phyloP scores from a whole-genome alignment of 2,329 filamentous ascomycete species.

The Venturia carpophila region DNA sequence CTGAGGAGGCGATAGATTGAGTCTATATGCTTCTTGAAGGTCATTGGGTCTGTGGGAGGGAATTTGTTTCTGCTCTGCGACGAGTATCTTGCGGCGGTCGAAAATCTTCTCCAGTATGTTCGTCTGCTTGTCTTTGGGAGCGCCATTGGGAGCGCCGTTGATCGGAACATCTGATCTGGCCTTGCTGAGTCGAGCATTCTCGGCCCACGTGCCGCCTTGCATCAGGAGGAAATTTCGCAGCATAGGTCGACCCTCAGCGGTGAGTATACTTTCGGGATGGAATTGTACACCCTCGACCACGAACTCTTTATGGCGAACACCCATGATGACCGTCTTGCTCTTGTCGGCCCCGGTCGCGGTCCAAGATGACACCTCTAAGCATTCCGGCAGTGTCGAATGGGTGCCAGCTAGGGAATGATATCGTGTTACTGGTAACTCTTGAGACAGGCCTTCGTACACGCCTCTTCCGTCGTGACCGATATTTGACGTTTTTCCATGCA shows the following conservation, averaged over 20 bases:
- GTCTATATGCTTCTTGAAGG: conserved; percentile 76
- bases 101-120: conserved; percentile 93
- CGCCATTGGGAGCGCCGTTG: conserved; percentile 25
- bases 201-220: conserved; percentile 85
- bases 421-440: conserved; percentile 78
- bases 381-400: conserved; percentile 74
- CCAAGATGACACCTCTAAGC: conserved; percentile 86
- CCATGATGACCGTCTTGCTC: conserved; percentile 86
- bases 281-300: conserved; percentile 96
- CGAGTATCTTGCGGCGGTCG: conserved; percentile 64
- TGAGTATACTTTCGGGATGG: conserved; percentile 94
- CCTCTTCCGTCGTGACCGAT: conserved; percentile 84
- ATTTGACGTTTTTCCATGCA: conserved; percentile 94
- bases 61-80: conserved; percentile 72
- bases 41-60: conserved; percentile 78
- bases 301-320: conserved; percentile 85
- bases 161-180: conserved; percentile 28
- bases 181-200: conserved; percentile 54
- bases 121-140: conserved; percentile 51
- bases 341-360: conserved; percentile 67
- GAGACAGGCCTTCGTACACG: conserved; percentile 74
- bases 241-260: conserved; percentile 80
- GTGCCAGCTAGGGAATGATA: conserved; percentile 96
- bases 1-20: conserved; percentile 76
- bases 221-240: conserved; percentile 85